Percentiles rank a stretch among this genome's conserved stretches.
Evolutionary conservation across 129 eudicot species (phyloP).

Genomic region (Chrysanthemum lavandulifolium): DNA sequence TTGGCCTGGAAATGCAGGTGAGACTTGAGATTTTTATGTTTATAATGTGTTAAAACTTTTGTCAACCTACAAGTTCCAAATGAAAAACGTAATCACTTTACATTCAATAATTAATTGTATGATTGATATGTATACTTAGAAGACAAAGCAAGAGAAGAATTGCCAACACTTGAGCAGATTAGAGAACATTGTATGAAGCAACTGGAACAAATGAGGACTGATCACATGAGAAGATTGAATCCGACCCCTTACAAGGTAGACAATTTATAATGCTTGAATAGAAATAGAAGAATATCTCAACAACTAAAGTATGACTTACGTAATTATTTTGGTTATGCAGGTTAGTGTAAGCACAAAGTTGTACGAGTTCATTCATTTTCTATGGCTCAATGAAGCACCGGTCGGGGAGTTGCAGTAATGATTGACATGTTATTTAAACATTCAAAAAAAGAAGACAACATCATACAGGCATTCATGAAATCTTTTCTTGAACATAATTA

Average conservation of each 20-base stretch:
- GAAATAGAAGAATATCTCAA: neutral
- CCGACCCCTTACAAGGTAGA: constrained; percentile 97
- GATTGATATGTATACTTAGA: constrained; percentile 9
- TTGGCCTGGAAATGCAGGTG: constrained; percentile 93
- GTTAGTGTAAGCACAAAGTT: constrained; percentile 94
- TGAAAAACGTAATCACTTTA: neutral
- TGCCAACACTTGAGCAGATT: constrained; percentile 70
- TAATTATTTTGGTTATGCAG: constrained; percentile 37
- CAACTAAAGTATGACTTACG: neutral
- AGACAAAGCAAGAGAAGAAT: constrained; percentile 76
- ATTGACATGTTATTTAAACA: constrained; percentile 18
- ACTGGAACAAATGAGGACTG: constrained; percentile 86
- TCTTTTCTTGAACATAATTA: constrained; percentile 5
- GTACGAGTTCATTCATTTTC: constrained; percentile 94
- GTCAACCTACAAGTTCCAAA: neutral
- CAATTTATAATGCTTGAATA: neutral
- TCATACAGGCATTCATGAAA: constrained; percentile 20
- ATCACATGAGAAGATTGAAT: constrained; percentile 97
- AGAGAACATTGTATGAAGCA: constrained; percentile 84
- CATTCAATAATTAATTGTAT: neutral
- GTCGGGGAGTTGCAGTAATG: constrained; percentile 83
- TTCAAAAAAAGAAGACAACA: neutral
- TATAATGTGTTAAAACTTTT: neutral
- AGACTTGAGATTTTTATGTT: neutral
- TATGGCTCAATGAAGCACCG: constrained; percentile 99